These are phyloP conservation scores for Aethionema arabicum DNA, from an alignment of 345 rosid genomes.

Conservation along the genomic window DNA sequence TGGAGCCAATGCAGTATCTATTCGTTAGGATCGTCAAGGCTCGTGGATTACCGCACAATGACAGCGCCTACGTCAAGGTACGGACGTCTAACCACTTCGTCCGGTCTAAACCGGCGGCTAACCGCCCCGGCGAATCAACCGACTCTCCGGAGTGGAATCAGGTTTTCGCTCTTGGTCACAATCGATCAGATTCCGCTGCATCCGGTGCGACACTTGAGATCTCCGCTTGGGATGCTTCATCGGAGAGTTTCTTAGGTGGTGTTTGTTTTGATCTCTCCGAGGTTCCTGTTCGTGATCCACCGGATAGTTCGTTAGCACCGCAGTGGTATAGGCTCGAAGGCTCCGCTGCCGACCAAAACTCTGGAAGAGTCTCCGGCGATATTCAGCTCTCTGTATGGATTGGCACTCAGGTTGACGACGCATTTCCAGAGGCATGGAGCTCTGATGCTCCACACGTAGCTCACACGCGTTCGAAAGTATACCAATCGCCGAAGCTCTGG, in stretches of 20 bases:
- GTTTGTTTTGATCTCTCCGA: conserved; percentile 85
- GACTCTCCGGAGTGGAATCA: conserved; percentile 85
- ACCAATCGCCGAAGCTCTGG: conserved; percentile 96
- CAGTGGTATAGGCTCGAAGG: conserved; percentile 88
- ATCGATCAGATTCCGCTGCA: conserved; percentile 47
- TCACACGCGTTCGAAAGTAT: conserved; percentile 88
- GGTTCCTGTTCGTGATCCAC: conserved; percentile 79
- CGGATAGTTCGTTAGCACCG: conserved; percentile 90
- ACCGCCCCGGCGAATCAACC: conserved; percentile 58
- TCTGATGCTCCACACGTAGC: conserved; percentile 85
- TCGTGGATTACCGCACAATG: conserved; percentile 61
- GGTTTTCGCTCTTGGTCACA: conserved; percentile 69
- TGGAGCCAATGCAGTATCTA: conserved; percentile 89
- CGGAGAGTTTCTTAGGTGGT: conserved; percentile 84
- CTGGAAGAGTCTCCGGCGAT: conserved; percentile 63
- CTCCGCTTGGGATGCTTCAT: conserved; percentile 74
- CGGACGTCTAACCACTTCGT: conserved; percentile 49
- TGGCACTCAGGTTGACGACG: conserved; percentile 91
- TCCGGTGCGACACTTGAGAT: conserved; percentile 64
- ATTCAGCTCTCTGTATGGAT: conserved; percentile 94
- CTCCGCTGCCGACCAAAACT: conserved; percentile 43
- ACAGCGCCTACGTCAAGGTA: conserved; percentile 64
- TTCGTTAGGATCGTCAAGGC: conserved; percentile 77
- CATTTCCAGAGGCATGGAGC: conserved; percentile 90
- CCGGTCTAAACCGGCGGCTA: conserved; percentile 53